Evolutionary conservation across 495 filamentous ascomycete genomes (phyloP).

Genomic region (Chaetomium tenue): DNA sequence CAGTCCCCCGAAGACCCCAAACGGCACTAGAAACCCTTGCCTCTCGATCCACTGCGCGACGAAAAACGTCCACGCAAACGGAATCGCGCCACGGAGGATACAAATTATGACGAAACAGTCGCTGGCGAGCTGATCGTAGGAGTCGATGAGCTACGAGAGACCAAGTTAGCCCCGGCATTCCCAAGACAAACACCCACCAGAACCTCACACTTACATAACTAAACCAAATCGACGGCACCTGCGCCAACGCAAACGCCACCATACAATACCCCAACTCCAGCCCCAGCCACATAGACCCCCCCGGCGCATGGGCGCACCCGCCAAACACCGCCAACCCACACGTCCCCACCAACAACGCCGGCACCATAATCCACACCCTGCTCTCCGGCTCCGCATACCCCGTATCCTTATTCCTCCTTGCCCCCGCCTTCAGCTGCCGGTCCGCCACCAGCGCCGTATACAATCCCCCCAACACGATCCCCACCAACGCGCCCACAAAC

Average conservation of each 20-base stretch:
- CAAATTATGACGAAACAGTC: constrained; percentile 40
- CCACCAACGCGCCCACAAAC: constrained; percentile 32
- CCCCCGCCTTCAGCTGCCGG: constrained; percentile 19
- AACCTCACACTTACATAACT: constrained; percentile 35
- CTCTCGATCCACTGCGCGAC: constrained; percentile 30
- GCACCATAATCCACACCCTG: constrained; percentile 30
- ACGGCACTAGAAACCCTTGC: constrained; percentile 31
- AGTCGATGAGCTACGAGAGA: constrained; percentile 33
- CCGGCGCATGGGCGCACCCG: constrained; percentile 31
- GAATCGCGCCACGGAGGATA: constrained; percentile 33
- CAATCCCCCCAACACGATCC: constrained; percentile 26
- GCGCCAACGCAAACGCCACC: constrained; percentile 34
- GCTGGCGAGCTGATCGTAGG: constrained; percentile 34
- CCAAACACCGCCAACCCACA: constrained; percentile 35
- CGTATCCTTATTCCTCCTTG: constrained; percentile 19
- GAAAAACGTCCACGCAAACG: constrained; percentile 36
- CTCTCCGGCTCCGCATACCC: constrained; percentile 35
- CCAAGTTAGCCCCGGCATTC: background rate
- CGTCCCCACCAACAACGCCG: constrained; percentile 29
- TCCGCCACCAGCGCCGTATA: constrained; percentile 27
- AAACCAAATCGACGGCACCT: constrained; percentile 36
- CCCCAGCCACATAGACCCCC: constrained; percentile 30
- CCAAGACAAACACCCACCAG: no score
- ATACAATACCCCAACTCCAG: constrained; percentile 36
- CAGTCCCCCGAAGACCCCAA: constrained; percentile 32